Base-by-base conservation (phyloP, 2,329 filamentous ascomycete species). In the Phaeoacremonium minimum region DNA sequence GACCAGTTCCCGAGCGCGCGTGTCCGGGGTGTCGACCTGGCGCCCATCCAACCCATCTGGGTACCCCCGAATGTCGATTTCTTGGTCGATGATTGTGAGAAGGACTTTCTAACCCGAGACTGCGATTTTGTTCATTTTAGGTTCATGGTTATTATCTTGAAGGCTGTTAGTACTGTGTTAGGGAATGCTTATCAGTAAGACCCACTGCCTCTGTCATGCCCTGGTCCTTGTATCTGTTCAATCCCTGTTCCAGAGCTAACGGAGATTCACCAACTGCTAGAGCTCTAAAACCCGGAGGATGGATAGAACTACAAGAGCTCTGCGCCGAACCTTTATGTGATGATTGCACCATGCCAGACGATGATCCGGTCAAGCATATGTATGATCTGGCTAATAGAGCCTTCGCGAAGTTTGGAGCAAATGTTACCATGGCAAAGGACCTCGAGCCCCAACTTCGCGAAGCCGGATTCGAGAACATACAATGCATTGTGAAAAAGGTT, bases 91-190 rank as follows among this genome's bases (percentile, higher is more conserved):
- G 57, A 61, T 19, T 51, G 52, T 11, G 57, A 61, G 32, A 46
- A 51, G 11, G 48, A 50, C 7, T 42, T 48, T 18, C 35, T 42
- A 6, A 39, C 43, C 0, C 38, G 47, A 14, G 45, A 47, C 4
- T 32, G 48, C 9, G 56, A 61, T 36, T 44, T 56, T 6, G 50
- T 59, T 3, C 56, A 61, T 30, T 30, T 56, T 15, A 38, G 58
- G 8, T 48, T 51, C 33, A 56, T 48, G 11, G 46, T 45, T 4
- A 49, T 55, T 12, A 49, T 70, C 18, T 66, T 84, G 29, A 60
- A 64, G 15, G 64, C 82, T 46, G 50, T 77, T 16, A 50, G 58
- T 11, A 62, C 66, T 35, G 63, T 77, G 3, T 71, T 74, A 38
- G 38, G 40, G 12, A 57, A 60, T 32, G 55, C 58, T 13, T 65